A percentile compares a stretch with the other conserved stretches of the same genome.
Conservation (phyloP, 345 rosid genomes). For the Punica granatum region DNA sequence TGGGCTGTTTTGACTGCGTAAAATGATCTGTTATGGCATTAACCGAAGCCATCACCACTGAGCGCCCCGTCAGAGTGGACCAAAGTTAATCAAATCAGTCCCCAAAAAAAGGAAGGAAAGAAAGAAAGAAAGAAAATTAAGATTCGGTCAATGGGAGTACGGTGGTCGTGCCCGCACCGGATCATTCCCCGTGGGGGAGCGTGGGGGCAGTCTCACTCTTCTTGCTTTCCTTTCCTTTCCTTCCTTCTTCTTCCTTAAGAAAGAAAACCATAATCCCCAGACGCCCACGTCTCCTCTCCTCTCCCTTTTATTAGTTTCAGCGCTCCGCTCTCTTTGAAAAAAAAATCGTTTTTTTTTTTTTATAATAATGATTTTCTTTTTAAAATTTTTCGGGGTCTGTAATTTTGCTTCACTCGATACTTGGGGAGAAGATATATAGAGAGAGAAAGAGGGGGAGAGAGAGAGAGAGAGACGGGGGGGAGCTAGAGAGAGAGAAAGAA, state of each 20-base stretch:
- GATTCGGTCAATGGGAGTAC: conserved; percentile 2
- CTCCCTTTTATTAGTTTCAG: neutral
- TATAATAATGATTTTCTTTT: neutral
- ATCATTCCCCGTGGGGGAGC: no score
- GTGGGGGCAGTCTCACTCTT: no score
- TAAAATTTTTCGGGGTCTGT: neutral
- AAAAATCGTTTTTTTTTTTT: neutral
- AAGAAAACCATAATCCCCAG: no score
- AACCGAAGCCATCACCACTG: no score
- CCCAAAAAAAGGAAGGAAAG: no score
- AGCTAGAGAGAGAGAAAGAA: conserved; percentile 2
- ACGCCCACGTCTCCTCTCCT: no score
- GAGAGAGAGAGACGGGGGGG: neutral
- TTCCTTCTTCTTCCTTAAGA: no score
- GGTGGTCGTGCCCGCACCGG: neutral
- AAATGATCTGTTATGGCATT: neutral
- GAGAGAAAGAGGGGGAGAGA: neutral
- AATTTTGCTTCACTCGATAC: neutral
- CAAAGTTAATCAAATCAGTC: no score
- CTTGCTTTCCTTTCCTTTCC: no score
- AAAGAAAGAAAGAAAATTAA: neutral
- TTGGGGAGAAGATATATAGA: neutral
- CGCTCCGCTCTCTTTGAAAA: neutral
- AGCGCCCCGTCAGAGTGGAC: no score
- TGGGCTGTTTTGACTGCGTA: conserved; percentile 1